phyloP scores from a whole-genome alignment of 257 asterid species.

The Anisodus acutangulus region DNA sequence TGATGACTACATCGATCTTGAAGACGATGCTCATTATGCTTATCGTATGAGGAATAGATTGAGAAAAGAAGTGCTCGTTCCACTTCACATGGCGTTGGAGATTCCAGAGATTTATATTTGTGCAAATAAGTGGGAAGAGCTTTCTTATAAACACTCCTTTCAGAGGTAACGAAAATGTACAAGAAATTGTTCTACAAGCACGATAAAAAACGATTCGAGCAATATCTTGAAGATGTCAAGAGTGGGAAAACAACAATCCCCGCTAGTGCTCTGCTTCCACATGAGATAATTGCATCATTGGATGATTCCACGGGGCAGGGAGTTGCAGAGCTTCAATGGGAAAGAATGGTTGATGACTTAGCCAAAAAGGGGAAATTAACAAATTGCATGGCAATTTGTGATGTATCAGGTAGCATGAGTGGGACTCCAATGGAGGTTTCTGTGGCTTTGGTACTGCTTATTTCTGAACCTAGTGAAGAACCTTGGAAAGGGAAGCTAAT shows the following conservation, averaged over 20 bases:
- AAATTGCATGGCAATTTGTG: background rate
- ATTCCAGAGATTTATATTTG: slow-evolving; percentile 25
- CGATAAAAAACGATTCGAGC: slow-evolving; percentile 14
- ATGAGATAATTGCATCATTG: slow-evolving; percentile 25
- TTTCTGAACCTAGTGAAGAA: slow-evolving; percentile 25
- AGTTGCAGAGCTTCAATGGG: slow-evolving; percentile 25
- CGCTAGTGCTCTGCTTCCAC: slow-evolving; percentile 23
- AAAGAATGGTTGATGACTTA: background rate
- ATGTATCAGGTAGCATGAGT: slow-evolving; percentile 6
- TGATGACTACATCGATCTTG: background rate
- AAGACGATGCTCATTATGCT: slow-evolving; percentile 20
- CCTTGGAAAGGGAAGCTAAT: slow-evolving; percentile 25
- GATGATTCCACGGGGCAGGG: background rate
- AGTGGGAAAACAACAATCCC: slow-evolving; percentile 22
- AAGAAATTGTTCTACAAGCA: slow-evolving; percentile 15
- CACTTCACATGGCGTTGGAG: slow-evolving; percentile 13
- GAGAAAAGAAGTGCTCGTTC: slow-evolving; percentile 32
- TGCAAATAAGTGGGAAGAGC: slow-evolving; percentile 5
- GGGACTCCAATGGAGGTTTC: slow-evolving; percentile 23
- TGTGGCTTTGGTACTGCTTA: slow-evolving; percentile 20
- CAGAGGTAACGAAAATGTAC: slow-evolving; percentile 19
- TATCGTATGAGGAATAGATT: slow-evolving; percentile 20
- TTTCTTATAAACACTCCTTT: slow-evolving; percentile 10
- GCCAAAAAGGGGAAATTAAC: slow-evolving; percentile 3
- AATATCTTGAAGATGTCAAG: slow-evolving; percentile 23